Evolutionary conservation across 2,329 filamentous ascomycete genomes (phyloP).

Genomic region (Sarocladium strictum): DNA sequence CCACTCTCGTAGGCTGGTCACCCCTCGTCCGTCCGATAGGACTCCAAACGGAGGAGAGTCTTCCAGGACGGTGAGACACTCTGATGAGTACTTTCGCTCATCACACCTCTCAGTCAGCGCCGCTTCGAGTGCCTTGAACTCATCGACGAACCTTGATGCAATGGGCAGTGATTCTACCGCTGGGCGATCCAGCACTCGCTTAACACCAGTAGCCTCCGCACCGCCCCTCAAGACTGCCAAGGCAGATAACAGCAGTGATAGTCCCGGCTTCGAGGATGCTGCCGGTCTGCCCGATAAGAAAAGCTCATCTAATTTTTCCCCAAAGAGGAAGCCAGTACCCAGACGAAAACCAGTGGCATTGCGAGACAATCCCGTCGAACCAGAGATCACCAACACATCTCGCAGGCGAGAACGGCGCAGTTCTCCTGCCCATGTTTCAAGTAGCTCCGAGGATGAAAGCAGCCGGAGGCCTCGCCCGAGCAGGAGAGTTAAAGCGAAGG

Average conservation of each 20-base stretch:
- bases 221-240: not conserved
- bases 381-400: conserved; percentile 15
- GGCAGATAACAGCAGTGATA: conserved; percentile 3
- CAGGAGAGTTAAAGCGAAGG: conserved; percentile 7
- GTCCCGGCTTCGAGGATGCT: not conserved
- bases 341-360: not conserved
- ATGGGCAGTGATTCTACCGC: not conserved
- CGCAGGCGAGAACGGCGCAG: conserved; percentile 16
- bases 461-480: not conserved
- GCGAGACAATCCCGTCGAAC: conserved; percentile 7
- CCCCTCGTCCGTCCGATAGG: conserved; percentile 27
- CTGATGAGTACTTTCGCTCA: conserved; percentile 34
- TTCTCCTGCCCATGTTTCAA: conserved; percentile 19
- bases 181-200: conserved; percentile 7
- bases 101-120: conserved; percentile 49
- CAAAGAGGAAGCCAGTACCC: conserved; percentile 1
- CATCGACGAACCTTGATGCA: conserved; percentile 22
- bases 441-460: conserved; percentile 11
- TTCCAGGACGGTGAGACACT: conserved; percentile 26
- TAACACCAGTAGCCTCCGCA: not conserved
- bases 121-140: conserved; percentile 48
- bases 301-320: conserved; percentile 8
- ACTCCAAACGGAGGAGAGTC: conserved; percentile 20
- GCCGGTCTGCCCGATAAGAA: conserved; percentile 15
- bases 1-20: conserved; percentile 45